Base-by-base conservation (phyloP, 495 filamentous ascomycete species). In the Margaritispora aquatica region DNA sequence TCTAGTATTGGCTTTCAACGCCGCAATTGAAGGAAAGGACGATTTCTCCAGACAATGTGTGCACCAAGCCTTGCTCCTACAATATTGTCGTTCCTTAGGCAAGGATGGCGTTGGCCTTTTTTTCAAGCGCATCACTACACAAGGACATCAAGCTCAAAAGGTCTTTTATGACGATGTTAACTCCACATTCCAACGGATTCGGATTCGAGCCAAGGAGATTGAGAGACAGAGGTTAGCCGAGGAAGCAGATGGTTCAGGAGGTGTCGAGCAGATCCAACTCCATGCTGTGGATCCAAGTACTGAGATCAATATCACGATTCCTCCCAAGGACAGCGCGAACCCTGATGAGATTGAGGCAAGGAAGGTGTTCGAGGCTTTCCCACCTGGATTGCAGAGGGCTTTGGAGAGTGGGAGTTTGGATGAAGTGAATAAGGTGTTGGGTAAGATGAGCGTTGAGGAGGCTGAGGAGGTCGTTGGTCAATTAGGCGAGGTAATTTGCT, bases 211-310 rank as follows among this genome's bases (percentile, higher is more conserved):
- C 0, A 81, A 83, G n/a, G 89, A 95, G 71, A 87, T 97, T 57
- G 76, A 74, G 51, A 78, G 82, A 44, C 78, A 87, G 60, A 75
- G 84, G 70, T 82, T 83, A 1, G 82, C 85, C 47, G 80, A 85
- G 19, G 83, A 83, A 53, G 84, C 78, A 31, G 83, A 84, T 15
- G 74, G 68, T 26, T 65, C 63, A 2, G 81, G 74, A 29, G 88
- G 87, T 10, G 88, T 95, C n/a, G 93, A 97, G 75, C 93, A 96
- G 69, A 97, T 98, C 65, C 94, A 98, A 74, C 78, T 98, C 22
- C 94, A 98, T 69, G 92, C 94, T 17, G 91, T 97, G 22, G 92
- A 97, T 66, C 92, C 93, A 13, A 89, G 88, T 58, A 97, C 94
- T 1, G 85, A 86, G 52, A 97, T 98, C 67, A 91, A 89, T 72